Base-by-base conservation (phyloP, 179 eudicot species). In the Silene coronaria region DNA sequence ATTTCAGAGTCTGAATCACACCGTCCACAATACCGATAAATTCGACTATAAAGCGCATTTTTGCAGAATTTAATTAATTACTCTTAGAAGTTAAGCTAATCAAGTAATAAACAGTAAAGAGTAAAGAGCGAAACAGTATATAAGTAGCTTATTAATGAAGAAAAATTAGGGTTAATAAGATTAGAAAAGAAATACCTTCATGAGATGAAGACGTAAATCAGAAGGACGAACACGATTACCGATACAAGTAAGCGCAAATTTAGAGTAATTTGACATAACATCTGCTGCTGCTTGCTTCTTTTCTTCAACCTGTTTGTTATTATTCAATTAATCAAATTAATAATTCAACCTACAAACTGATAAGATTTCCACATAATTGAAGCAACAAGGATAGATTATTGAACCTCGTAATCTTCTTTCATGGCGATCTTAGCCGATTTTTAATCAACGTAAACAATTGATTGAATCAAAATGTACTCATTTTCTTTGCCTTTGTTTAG, bases 261-360 rank as follows among this genome's bases (percentile, higher is more conserved):
- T 88, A 17, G 98, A 93, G 71, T 93, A 93, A 14, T 88, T 86
- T 58, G 87, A 89, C 85, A 88, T 30, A 65, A 93, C 96, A 86
- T 93, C 97, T 32, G 91, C 92, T 63, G 98, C 98, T 71, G 93
- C 91, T 83, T 93, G 93, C 86, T 87, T 93, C 79, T 81, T 93
- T 78, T 88, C 91, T 84, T 88, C 93, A 71, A 77, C 75, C 97
- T 93, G 86, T 74, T 42, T 22, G 21, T n/a, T 22, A 30, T n/a
- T 64, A 48, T n/a, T 21, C 8, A 46, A 45, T 6, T 42, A 42
- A 42, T 42, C 48, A 11, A 42, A 3, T 51, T 51, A 5, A 14
- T 51, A 5, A 14, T 14, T 14, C 5, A 1, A 14, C n/a, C 1
- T 22, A 32, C 6, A 64, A 53, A 3, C 22, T 30, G 14, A 27